These are phyloP conservation scores for Hortiboletus campestris DNA, from an alignment of 768 basidiomycete species.

Conservation along the genomic window DNA sequence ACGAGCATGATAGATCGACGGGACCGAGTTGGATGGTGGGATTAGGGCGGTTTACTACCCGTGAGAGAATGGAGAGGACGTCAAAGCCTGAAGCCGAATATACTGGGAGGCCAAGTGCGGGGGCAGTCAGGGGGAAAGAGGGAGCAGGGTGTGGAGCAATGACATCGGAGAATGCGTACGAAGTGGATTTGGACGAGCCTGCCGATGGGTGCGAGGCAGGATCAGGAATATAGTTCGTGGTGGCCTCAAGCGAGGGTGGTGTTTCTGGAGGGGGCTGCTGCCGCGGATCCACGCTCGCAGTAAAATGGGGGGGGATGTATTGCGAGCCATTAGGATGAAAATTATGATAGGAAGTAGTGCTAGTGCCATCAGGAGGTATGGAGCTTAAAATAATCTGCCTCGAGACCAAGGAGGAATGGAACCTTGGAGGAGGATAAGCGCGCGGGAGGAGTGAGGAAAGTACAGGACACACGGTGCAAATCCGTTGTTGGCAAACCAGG, in stretches of 20 bases:
- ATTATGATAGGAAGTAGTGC: not conserved
- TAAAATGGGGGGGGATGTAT: not conserved
- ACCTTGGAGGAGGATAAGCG: slow-evolving; percentile 23
- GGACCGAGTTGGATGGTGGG: slow-evolving; percentile 82
- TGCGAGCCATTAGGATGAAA: slow-evolving; percentile 1
- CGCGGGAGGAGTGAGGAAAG: not conserved
- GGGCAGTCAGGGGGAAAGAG: slow-evolving; percentile 15
- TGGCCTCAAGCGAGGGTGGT: not conserved
- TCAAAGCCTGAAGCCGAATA: slow-evolving; percentile 95
- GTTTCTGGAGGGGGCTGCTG: slow-evolving; percentile 7
- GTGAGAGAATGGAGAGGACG: slow-evolving; percentile 74
- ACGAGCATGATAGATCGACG: slow-evolving; percentile 90
- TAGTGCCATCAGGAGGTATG: not conserved
- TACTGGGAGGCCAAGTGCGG: slow-evolving; percentile 49
- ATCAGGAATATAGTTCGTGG: slow-evolving; percentile 7
- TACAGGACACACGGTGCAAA: slow-evolving; percentile 31
- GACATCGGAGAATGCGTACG: slow-evolving; percentile 4
- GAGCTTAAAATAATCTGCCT: slow-evolving; percentile 7
- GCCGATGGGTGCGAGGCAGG: not conserved
- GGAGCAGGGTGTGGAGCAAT: not conserved
- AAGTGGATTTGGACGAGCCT: slow-evolving; percentile 3
- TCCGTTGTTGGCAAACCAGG: slow-evolving; percentile 53
- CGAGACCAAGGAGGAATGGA: slow-evolving; percentile 19
- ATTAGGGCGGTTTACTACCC: slow-evolving; percentile 71
- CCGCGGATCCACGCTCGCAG: not conserved